Evolutionary conservation across 305 asterid species (phyloP), one percentile per base, ranked within the genome.

Genomic region (Plantago coronopus): DNA sequence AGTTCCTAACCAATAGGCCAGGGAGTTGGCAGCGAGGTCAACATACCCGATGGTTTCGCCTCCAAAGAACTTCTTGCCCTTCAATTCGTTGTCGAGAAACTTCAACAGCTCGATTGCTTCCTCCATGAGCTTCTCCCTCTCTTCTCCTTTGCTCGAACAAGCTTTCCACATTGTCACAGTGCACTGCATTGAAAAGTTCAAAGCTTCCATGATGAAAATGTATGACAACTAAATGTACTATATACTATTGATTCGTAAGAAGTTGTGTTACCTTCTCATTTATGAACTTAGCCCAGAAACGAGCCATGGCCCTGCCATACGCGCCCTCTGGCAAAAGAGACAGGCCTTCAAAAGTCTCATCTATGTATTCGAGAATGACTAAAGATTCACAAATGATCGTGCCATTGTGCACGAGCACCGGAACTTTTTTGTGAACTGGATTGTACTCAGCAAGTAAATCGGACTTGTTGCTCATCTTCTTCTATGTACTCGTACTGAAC

Each of bases 221-320:
- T 34, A 5, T 3, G 12, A 9, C 11, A 6, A 34, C 11, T 6
- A 34, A 7, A 2, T 27, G 34, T 27, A 27, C 34, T 27, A 27
- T 3, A 2, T 25, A 25, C 31, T 12, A 54, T n/a, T n/a, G n/a
- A n/a, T n/a, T n/a, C n/a, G n/a, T n/a, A 31, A 55, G 5, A 29
- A 29, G 23, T 14, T 13, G 31, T 38, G 21, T 55, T 31, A 72
- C 79, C 76, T 76, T 70, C 0, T 76, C 76, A 16, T 70, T 69
- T 1, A 68, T 13, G 51, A 80, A 80, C 21, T 67, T 72, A 10
- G 75, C 74, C 85, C 85, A 80, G 25, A 77, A 80, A 20, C 76
- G 47, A 17, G 61, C 48, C 48, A 37, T 56, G 48, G 61, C 61
- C 37, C 61, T 31, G 3, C 31, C 59, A 54, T 54, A 54, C 2